Evolutionary conservation across 441 rosid species (phyloP), one percentile per base, ranked within the genome.

Genomic region (Adansonia gregorii): DNA sequence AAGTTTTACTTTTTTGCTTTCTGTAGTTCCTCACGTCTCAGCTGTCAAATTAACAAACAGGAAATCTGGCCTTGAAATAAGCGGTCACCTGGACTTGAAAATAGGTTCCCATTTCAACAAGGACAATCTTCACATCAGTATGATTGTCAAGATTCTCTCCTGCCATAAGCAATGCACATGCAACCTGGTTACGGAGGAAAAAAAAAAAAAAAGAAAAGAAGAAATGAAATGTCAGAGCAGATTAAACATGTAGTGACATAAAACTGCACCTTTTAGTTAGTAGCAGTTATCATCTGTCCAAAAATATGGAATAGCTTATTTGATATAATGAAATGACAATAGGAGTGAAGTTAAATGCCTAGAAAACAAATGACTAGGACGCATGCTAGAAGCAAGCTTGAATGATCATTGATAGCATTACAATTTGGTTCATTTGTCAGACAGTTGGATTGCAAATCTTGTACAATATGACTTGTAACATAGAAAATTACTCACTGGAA

Each of bases 61-160:
- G n/a, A 39, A 72, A 35, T 17, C 35, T 2, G 39, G 31, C 41
- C 52, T 20, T 7, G 19, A 43, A 56, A 19, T 39, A 19, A 11
- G 52, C 3, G 35, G 52, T 77, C 88, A 91, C 98, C 92, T 94
- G 95, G 51, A 91, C 92, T 88, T 93, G 97, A 80, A 90, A 93
- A 82, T 90, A 90, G 81, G 87, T 93, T 43, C 97, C 97, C 94
- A 94, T 94, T 79, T 91, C 94, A 64, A 94, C 84, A 79, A 94
- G 97, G 80, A 88, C 80, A 80, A 91, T 78, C 88, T 89, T 84
- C 74, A 89, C 95, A 76, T 84, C 91, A 80, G 68, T 60, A 87
- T 94, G 97, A 45, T 89, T 85, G 56, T 94, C 94, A 76, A 93
- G 81, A 84, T 87, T 84, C 88, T 94, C 92, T n/a, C 98, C 97